Percentiles rank a stretch among this genome's conserved stretches.
Evolutionary conservation across 257 asterid genomes (phyloP).

Genomic region (Mentha longifolia): DNA sequence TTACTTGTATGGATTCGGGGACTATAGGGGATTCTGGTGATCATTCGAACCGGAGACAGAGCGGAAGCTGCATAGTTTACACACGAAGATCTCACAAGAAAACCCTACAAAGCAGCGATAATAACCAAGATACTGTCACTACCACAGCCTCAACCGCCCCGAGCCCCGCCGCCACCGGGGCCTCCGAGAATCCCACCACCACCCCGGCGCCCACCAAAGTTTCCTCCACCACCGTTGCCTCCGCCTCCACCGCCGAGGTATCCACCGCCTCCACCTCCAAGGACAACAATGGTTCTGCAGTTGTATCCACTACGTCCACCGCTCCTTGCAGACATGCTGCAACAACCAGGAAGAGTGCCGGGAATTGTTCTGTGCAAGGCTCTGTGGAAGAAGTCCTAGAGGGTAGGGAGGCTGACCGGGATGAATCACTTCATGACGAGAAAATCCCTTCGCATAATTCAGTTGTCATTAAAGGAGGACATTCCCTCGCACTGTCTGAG

Average conservation of each 20-base stretch:
- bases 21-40: slow-evolving; percentile 34
- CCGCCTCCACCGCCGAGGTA: slow-evolving; percentile 25
- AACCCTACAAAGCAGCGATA: not conserved
- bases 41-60: slow-evolving; percentile 35
- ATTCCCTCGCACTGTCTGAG: too few relatives aligned
- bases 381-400: not conserved
- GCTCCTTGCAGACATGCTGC: too few relatives aligned
- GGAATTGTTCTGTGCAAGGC: not conserved
- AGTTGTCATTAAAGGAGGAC: not conserved
- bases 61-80: slow-evolving; percentile 43
- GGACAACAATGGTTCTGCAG: not conserved
- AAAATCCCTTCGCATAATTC: not conserved
- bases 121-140: slow-evolving; percentile 3
- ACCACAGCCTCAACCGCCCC: slow-evolving; percentile 17
- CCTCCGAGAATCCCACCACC: slow-evolving; percentile 29
- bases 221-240: slow-evolving; percentile 22
- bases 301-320: not conserved
- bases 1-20: slow-evolving; percentile 51
- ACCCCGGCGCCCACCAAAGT: slow-evolving; percentile 18
- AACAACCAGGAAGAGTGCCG: not conserved
- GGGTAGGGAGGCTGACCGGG: not conserved
- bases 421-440: not conserved
- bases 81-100: slow-evolving; percentile 36
- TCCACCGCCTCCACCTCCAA: slow-evolving; percentile 20
- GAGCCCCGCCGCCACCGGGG: not conserved